Evolutionary conservation across 139 green algal genomes (phyloP).

Genomic region (Eudorina sp.): DNA sequence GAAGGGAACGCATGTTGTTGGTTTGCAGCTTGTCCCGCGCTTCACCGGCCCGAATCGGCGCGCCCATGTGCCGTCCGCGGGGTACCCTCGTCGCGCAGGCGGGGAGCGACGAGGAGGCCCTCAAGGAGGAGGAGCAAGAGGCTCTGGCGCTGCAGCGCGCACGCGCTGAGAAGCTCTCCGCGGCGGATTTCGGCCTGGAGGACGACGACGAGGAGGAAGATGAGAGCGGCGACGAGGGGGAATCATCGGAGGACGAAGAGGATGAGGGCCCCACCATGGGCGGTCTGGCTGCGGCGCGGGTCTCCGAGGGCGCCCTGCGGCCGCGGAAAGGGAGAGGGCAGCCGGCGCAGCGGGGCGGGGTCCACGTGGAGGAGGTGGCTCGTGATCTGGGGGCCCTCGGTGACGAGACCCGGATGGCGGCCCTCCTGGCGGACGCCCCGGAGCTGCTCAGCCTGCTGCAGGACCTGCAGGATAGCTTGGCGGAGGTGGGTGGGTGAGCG

Average conservation of each 20-base stretch:
- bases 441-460: slow-evolving; percentile 87
- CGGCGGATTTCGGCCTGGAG: slow-evolving; percentile 78
- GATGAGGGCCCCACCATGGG: slow-evolving; percentile 51
- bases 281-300: neutral
- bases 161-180: slow-evolving; percentile 59
- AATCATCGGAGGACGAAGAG: slow-evolving; percentile 66
- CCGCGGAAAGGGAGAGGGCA: slow-evolving; percentile 57
- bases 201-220: slow-evolving; percentile 60
- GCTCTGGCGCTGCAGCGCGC: slow-evolving; percentile 79
- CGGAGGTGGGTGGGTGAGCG: slow-evolving; percentile 46
- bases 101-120: slow-evolving; percentile 76
- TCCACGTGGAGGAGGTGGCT: slow-evolving; percentile 69
- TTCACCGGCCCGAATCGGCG: too few relatives aligned
- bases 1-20: too few relatives aligned
- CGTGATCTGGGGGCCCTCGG: slow-evolving; percentile 58
- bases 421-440: slow-evolving; percentile 81
- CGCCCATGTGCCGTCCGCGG: neutral
- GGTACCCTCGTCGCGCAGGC: slow-evolving; percentile 8
- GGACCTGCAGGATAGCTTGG: slow-evolving; percentile 72
- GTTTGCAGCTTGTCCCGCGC: too few relatives aligned
- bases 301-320: slow-evolving; percentile 18
- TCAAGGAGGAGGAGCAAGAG: slow-evolving; percentile 82
- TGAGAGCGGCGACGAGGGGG: slow-evolving; percentile 53
- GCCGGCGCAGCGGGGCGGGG: neutral
- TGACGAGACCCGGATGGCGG: slow-evolving; percentile 63